These are phyloP conservation scores for Rhizopogon salebrosus DNA, from an alignment of 768 basidiomycete species.

Conservation along the genomic window DNA sequence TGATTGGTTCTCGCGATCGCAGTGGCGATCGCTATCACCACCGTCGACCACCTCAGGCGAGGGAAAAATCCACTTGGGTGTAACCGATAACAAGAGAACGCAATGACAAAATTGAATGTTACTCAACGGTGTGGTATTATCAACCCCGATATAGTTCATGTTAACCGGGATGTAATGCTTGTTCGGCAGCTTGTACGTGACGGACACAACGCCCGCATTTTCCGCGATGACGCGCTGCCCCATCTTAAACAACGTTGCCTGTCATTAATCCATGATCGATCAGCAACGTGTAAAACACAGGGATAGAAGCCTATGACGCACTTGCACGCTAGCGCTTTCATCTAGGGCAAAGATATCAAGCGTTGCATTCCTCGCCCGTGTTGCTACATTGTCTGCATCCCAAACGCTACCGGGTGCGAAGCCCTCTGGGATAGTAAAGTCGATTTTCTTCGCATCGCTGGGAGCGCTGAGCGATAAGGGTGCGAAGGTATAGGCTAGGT, in stretches of 20 bases:
- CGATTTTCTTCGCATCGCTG: conserved; percentile 46
- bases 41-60: neutral
- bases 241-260: conserved; percentile 94
- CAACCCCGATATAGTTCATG: conserved; percentile 67
- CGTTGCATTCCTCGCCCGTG: conserved; percentile 55
- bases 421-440: conserved; percentile 36
- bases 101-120: conserved; percentile 3
- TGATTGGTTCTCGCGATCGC: conserved; percentile 2
- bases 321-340: conserved; percentile 91
- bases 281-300: conserved; percentile 1
- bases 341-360: conserved; percentile 81
- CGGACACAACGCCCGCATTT: conserved; percentile 52
- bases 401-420: conserved; percentile 47
- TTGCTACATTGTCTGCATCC: conserved; percentile 50
- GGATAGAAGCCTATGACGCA: conserved; percentile 27
- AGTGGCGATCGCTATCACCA: neutral
- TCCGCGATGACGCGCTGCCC: conserved; percentile 65
- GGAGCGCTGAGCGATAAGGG: conserved; percentile 43
- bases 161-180: conserved; percentile 92
- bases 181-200: conserved; percentile 81
- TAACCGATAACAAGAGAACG: neutral
- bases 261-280: conserved; percentile 3
- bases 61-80: neutral
- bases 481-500: conserved; percentile 64
- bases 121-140: conserved; percentile 63